These are phyloP conservation scores for Suhomyces terraborum DNA, from an alignment of 1,139 yeast genomes.

Conservation along the genomic window DNA sequence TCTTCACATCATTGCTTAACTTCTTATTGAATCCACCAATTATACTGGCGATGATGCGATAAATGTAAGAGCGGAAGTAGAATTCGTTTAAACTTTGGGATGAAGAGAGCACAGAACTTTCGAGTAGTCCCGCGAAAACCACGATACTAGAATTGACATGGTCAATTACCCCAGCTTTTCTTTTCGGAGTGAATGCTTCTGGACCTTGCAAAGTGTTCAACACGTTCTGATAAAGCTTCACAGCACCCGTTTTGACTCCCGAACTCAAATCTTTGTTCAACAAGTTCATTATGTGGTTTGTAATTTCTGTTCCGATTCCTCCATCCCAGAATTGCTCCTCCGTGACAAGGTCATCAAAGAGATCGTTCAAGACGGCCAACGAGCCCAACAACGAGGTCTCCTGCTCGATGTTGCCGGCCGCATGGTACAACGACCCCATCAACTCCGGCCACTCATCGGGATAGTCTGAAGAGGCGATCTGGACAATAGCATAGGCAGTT, in stretches of 20 bases:
- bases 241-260: constrained; percentile 49
- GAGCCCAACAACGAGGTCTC: constrained; percentile 59
- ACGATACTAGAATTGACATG: constrained; percentile 28
- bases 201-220: constrained; percentile 56
- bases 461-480: constrained; percentile 84
- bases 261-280: constrained; percentile 35
- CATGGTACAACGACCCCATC: constrained; percentile 48
- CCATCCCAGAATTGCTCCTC: constrained; percentile 85
- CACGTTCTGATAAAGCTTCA: constrained; percentile 55
- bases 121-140: constrained; percentile 21
- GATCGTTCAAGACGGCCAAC: constrained; percentile 67
- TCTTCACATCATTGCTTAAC: constrained; percentile 25
- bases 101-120: constrained; percentile 1
- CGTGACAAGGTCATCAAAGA: constrained; percentile 81
- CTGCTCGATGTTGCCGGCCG: constrained; percentile 35
- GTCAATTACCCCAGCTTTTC: constrained; percentile 33
- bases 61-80: constrained; percentile 30
- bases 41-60: constrained; percentile 31
- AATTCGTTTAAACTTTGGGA: constrained; percentile 18
- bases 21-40: constrained; percentile 38
- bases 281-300: constrained; percentile 48
- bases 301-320: constrained; percentile 59
- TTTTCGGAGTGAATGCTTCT: constrained; percentile 43
- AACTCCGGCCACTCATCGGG: constrained; percentile 96
- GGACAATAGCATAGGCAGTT: constrained; percentile 75